Percentiles rank a stretch among this genome's conserved stretches.
Evolutionary conservation across 345 rosid species (phyloP).

Genomic region (Brassica carinata): DNA sequence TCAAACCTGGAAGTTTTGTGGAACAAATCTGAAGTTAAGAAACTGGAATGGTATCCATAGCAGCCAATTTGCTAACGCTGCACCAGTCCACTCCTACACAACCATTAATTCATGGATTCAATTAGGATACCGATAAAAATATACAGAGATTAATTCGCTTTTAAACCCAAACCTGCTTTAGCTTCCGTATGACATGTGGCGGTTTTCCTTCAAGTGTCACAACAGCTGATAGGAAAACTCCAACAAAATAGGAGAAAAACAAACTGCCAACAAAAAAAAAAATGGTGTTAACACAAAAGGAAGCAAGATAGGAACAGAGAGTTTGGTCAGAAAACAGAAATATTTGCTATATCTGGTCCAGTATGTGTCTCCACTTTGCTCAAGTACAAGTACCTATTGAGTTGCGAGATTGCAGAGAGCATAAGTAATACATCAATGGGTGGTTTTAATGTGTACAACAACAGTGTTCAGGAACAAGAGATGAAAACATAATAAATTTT

Average conservation of each 20-base stretch:
- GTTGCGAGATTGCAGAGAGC: too few species aligned
- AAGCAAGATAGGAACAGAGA: too few species aligned
- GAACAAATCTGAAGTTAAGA: constrained; percentile 92
- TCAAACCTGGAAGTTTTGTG: constrained; percentile 90
- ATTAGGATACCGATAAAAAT: not conserved
- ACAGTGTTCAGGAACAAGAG: not conserved
- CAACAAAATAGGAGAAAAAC: constrained; percentile 77
- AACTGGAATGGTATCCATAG: constrained; percentile 98
- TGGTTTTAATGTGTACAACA: constrained; percentile 8
- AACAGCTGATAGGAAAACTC: constrained; percentile 76
- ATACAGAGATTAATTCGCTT: not conserved
- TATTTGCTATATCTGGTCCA: too few species aligned
- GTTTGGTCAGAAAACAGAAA: too few species aligned
- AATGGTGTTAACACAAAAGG: too few species aligned
- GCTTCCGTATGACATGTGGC: constrained; percentile 72
- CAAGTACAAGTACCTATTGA: too few species aligned
- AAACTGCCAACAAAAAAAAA: constrained; percentile 53
- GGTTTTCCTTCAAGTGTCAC: constrained; percentile 90
- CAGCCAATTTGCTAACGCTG: constrained; percentile 91
- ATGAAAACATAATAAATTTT: not conserved
- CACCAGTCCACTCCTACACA: constrained; percentile 84
- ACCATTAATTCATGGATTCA: constrained; percentile 16
- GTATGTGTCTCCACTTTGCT: too few species aligned
- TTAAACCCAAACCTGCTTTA: constrained; percentile 65
- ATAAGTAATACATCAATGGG: too few species aligned